Conservation (phyloP, 495 filamentous ascomycete species). For the Staphylotrichum longicolle region DNA sequence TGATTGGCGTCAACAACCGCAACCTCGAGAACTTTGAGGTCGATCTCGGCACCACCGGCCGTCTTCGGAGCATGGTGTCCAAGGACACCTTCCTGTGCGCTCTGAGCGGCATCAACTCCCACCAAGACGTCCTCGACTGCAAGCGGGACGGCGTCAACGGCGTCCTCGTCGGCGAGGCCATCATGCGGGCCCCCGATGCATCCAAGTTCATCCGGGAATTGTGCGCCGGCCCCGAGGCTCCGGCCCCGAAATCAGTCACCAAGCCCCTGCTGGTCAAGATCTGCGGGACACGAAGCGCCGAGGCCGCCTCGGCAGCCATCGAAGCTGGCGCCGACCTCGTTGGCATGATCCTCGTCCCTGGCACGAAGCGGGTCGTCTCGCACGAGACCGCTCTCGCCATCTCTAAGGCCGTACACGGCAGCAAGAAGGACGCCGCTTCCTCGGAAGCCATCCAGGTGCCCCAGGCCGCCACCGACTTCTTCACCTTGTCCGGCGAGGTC, state of each 20-base stretch:
- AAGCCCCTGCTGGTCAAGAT: conserved; percentile 77
- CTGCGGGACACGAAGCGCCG: conserved; percentile 85
- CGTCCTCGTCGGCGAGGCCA: conserved; percentile 89
- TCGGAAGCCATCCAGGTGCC: conserved; percentile 36
- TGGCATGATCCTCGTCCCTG: conserved; percentile 86
- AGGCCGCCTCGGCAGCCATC: conserved; percentile 75
- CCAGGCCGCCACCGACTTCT: conserved; percentile 44
- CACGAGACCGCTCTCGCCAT: conserved; percentile 76
- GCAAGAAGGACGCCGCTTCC: conserved; percentile 21
- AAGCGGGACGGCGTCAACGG: conserved; percentile 86
- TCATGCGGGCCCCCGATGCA: conserved; percentile 88
- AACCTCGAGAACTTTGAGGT: conserved; percentile 96
- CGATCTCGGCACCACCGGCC: conserved; percentile 88
- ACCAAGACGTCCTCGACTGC: conserved; percentile 88
- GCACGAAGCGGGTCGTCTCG: conserved; percentile 72
- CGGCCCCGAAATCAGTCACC: conserved; percentile 29
- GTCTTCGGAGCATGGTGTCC: conserved; percentile 81
- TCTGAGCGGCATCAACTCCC: conserved; percentile 86
- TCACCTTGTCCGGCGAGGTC: conserved; percentile 40
- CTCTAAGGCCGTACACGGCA: conserved; percentile 66
- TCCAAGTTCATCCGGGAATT: conserved; percentile 74
- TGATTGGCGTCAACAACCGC: conserved; percentile 97
- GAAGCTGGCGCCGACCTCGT: conserved; percentile 88
- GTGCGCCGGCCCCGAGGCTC: conserved; percentile 55
- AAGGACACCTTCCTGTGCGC: conserved; percentile 88